phyloP scores from a whole-genome alignment of 345 rosid species.

The Gossypium herbaceum region DNA sequence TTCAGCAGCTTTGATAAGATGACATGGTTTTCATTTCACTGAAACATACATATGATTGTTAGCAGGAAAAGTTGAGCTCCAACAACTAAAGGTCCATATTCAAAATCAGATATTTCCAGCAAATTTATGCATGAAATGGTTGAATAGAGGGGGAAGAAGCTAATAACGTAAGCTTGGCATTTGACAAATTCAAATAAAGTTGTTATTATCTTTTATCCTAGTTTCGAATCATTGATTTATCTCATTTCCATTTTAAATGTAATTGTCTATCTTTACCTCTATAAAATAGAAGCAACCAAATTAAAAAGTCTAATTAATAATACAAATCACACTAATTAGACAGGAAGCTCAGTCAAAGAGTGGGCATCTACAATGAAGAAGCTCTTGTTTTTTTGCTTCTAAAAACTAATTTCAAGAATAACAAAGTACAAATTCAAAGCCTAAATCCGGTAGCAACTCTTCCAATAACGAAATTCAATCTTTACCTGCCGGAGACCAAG shows the following conservation, averaged over 20 bases:
- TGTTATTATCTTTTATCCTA: too few species aligned
- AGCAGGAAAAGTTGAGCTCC: background rate
- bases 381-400: background rate
- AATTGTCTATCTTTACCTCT: too few species aligned
- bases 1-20: conserved; percentile 11
- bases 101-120: background rate
- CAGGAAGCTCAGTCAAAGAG: background rate
- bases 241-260: too few species aligned
- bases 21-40: conserved; percentile 13
- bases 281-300: too few species aligned
- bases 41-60: conserved; percentile 5
- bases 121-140: background rate
- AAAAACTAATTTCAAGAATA: background rate
- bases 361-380: background rate
- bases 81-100: background rate
- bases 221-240: too few species aligned
- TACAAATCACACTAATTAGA: background rate
- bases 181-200: too few species aligned
- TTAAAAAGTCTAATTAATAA: background rate
- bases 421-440: background rate
- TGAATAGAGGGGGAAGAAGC: background rate
- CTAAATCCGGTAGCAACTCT: background rate
- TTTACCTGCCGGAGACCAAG: background rate
- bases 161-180: background rate
- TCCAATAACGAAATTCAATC: background rate